A percentile compares a stretch with the other conserved stretches of the same genome.
Evolutionary conservation across 352 stramenopile genomes (phyloP).

Genomic region (Phytophthora sansomeana): DNA sequence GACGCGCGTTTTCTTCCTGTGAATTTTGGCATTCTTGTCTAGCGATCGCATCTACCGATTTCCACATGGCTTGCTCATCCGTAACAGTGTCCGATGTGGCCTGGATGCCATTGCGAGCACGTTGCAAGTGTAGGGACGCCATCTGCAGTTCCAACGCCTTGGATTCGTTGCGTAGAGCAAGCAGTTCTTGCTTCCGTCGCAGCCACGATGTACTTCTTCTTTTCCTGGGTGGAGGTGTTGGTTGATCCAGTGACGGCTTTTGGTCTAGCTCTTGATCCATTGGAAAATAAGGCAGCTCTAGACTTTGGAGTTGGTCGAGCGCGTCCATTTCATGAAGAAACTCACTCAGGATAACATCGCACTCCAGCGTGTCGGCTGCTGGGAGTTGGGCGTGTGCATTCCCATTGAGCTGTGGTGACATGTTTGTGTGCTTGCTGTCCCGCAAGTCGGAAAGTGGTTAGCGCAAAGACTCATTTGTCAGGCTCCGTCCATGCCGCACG

Average conservation of each 20-base stretch:
- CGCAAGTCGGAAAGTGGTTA: conserved; percentile 35
- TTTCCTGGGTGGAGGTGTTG: not conserved
- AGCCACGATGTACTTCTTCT: conserved; percentile 36
- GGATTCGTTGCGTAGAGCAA: conserved; percentile 20
- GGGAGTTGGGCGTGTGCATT: not conserved
- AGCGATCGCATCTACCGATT: conserved; percentile 21
- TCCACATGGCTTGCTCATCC: conserved; percentile 16
- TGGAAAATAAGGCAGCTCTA: not conserved
- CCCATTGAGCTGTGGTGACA: conserved; percentile 8
- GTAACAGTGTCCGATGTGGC: not conserved
- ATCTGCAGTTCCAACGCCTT: conserved; percentile 7
- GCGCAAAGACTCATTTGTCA: not conserved
- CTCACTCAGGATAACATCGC: conserved; percentile 19
- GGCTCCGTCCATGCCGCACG: not conserved
- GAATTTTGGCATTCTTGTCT: conserved; percentile 12
- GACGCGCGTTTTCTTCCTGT: conserved; percentile 12
- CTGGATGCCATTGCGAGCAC: not conserved
- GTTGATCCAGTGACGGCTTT: not conserved
- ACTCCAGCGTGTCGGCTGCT: conserved; percentile 14
- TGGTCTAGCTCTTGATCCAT: not conserved
- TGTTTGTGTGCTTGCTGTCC: conserved; percentile 4
- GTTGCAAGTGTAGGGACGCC: conserved; percentile 9
- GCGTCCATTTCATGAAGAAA: conserved; percentile 34
- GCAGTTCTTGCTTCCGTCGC: conserved; percentile 33
- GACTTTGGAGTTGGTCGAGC: conserved; percentile 11